These are phyloP conservation scores for Hyaloscypha bicolor DNA, from an alignment of 495 filamentous ascomycete genomes.

Conservation along the genomic window DNA sequence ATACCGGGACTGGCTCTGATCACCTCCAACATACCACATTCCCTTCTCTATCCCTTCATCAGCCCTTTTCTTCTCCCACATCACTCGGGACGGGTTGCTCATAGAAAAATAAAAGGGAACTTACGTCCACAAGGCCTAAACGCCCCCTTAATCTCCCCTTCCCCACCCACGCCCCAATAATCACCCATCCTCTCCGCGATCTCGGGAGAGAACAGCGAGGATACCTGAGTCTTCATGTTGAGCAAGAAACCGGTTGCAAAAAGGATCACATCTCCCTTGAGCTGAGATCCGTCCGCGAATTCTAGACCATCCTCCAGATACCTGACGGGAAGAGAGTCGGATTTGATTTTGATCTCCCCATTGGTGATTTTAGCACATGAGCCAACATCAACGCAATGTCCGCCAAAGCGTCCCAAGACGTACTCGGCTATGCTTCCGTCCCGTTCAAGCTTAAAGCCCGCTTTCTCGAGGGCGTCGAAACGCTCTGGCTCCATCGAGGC, in stretches of 20 bases:
- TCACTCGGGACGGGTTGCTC: no score
- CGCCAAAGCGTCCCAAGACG: slow-evolving; percentile 35
- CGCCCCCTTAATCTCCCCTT: slow-evolving; percentile 40
- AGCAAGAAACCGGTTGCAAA: slow-evolving; percentile 43
- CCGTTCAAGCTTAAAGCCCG: slow-evolving; percentile 24
- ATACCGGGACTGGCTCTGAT: background rate
- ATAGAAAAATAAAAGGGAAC: slow-evolving; percentile 9
- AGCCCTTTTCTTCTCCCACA: no score
- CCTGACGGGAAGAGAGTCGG: slow-evolving; percentile 14
- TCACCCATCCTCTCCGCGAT: slow-evolving; percentile 36
- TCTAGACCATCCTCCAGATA: slow-evolving; percentile 35
- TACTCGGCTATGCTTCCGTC: slow-evolving; percentile 26
- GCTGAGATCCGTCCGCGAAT: slow-evolving; percentile 31
- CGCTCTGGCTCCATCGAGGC: background rate
- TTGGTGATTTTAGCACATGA: slow-evolving; percentile 29
- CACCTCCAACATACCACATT: slow-evolving; percentile 9
- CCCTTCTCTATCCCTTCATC: slow-evolving; percentile 33
- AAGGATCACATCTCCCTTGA: slow-evolving; percentile 38
- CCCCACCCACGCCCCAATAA: slow-evolving; percentile 35
- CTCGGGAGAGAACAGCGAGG: slow-evolving; percentile 30
- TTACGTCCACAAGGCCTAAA: slow-evolving; percentile 35
- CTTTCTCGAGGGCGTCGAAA: slow-evolving; percentile 12
- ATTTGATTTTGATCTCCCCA: slow-evolving; percentile 29
- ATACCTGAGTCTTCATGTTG: slow-evolving; percentile 26
- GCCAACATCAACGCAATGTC: slow-evolving; percentile 41